A percentile compares a stretch with the other conserved stretches of the same genome.
phyloP scores from a whole-genome alignment of 2,329 filamentous ascomycete genomes.

The Botrytis tulipae region DNA sequence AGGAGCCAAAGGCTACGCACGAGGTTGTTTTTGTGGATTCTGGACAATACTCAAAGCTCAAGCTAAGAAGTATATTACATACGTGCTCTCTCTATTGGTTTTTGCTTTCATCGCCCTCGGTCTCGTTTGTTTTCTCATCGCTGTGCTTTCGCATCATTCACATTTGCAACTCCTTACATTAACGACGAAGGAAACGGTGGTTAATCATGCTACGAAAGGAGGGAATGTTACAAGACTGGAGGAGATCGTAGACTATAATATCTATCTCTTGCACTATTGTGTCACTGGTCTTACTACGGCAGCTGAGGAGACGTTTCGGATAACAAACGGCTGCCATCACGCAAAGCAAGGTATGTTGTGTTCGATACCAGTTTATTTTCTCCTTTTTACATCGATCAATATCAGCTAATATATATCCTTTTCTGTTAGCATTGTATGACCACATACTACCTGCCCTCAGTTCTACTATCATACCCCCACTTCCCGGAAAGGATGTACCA shows the following conservation, averaged over 20 bases:
- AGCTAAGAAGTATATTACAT: slow-evolving; percentile 4
- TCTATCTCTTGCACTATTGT: slow-evolving; percentile 10
- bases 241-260: neutral
- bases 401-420: neutral
- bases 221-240: neutral
- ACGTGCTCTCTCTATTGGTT: neutral
- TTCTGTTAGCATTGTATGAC: neutral
- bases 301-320: neutral
- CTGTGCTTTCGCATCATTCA: slow-evolving; percentile 6
- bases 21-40: neutral
- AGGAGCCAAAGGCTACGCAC: neutral
- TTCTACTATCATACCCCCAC: neutral
- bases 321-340: neutral
- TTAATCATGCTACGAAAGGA: neutral
- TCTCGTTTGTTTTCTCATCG: neutral
- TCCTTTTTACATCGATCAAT: neutral
- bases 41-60: neutral
- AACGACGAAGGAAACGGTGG: neutral
- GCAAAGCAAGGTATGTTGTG: slow-evolving; percentile 4
- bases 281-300: neutral
- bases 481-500: neutral
- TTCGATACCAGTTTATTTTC: neutral
- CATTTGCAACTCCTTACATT: slow-evolving; percentile 8
- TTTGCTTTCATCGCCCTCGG: slow-evolving; percentile 4
- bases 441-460: neutral